phyloP scores from a whole-genome alignment of 495 filamentous ascomycete genomes.

The Penicillium antarcticum region DNA sequence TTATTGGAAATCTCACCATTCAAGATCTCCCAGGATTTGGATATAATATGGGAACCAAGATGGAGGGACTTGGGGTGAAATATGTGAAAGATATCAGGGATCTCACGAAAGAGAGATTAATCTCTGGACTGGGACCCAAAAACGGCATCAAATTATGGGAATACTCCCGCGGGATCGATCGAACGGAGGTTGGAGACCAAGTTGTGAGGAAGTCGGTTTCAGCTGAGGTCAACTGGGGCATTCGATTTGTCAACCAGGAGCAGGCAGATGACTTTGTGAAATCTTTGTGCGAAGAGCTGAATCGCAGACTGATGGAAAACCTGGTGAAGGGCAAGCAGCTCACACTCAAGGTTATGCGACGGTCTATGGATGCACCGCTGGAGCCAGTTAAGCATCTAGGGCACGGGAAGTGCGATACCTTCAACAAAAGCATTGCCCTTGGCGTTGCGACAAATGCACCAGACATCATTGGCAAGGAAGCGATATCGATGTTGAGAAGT shows the following conservation, averaged over 20 bases:
- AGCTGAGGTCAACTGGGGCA: constrained; percentile 97
- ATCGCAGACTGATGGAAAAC: constrained; percentile 75
- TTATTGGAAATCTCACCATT: constrained; percentile 72
- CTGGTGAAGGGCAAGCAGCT: constrained; percentile 81
- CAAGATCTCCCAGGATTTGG: constrained; percentile 86
- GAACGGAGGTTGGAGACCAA: constrained; percentile 80
- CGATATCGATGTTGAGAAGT: constrained; percentile 75
- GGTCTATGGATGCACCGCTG: constrained; percentile 79
- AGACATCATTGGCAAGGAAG: constrained; percentile 71
- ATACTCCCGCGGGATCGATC: constrained; percentile 86
- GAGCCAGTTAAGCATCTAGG: constrained; percentile 94
- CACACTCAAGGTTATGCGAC: constrained; percentile 89
- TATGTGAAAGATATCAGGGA: constrained; percentile 78
- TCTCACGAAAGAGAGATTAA: constrained; percentile 68
- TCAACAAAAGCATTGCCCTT: constrained; percentile 80
- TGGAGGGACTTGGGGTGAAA: constrained; percentile 83
- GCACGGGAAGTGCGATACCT: constrained; percentile 90
- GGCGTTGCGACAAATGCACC: constrained; percentile 76
- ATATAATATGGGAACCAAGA: constrained; percentile 73
- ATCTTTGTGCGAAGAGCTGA: constrained; percentile 77
- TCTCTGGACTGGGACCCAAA: constrained; percentile 76
- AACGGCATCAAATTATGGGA: constrained; percentile 91
- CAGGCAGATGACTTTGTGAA: constrained; percentile 89
- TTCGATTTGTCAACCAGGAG: constrained; percentile 82
- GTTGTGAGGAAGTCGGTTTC: constrained; percentile 83